A percentile compares a stretch with the other conserved stretches of the same genome.
Conservation (phyloP, 345 rosid genomes). For the Clausena lansium region DNA sequence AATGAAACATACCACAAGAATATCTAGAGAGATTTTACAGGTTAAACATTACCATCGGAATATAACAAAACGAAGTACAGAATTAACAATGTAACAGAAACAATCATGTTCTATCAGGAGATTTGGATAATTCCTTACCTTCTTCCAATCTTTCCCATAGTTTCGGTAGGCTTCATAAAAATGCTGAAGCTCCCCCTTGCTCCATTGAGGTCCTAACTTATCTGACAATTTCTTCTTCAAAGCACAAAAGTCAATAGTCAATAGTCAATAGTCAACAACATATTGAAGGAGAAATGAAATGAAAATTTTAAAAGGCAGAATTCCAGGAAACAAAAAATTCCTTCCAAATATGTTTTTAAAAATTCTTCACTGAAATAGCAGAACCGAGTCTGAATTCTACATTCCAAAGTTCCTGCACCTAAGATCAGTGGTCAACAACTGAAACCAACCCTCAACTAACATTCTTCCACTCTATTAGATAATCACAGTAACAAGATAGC, state of each 20-base stretch:
- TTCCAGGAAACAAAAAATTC: conserved; percentile 5
- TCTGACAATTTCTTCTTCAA: conserved; percentile 80
- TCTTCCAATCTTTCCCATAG: conserved; percentile 90
- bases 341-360: not conserved
- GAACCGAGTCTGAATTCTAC: not conserved
- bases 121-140: conserved; percentile 38
- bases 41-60: not conserved
- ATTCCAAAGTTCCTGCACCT: not conserved
- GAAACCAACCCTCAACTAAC: not conserved
- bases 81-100: not conserved
- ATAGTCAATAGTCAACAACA: conserved; percentile 19
- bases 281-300: not conserved
- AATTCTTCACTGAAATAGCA: not conserved
- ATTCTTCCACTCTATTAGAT: not conserved
- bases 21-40: not conserved
- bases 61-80: not conserved
- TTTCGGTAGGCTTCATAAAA: conserved; percentile 86
- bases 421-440: conserved; percentile 3
- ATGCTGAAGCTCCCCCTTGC: conserved; percentile 71
- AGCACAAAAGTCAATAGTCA: conserved; percentile 19
- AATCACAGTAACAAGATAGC: not conserved
- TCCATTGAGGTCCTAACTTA: conserved; percentile 93
- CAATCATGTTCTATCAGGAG: not conserved
- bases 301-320: not conserved
- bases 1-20: not conserved